Evolutionary conservation across 2,329 filamentous ascomycete genomes (phyloP), one percentile per base, ranked within the genome.

Genomic region (Endothia cerciana): DNA sequence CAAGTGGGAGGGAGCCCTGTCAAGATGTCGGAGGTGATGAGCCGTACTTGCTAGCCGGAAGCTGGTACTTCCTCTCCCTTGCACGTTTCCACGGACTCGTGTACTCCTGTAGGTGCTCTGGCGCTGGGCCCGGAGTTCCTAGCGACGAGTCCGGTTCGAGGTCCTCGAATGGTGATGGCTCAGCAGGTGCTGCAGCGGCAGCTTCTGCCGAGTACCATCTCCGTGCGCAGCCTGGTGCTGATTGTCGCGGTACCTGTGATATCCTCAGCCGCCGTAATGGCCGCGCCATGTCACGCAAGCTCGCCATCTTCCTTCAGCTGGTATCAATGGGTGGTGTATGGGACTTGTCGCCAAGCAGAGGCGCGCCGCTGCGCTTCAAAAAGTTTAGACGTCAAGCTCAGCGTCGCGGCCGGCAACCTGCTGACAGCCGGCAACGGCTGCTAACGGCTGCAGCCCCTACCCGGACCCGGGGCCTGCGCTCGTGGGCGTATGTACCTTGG

Each of bases 61-160:
- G 75, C 68, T 77, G 72, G 69, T 72, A 72, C 62, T 77, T 74
- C 70, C 79, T 76, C 61, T 77, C 70, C 3, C 67, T 69, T 22
- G 72, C 69, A 11, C 77, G 77, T 66, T 78, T 77, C 63, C 76
- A 75, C 45, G 76, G 76, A 67, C 78, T 73, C 72, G 82, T 83
- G n/a, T 74, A 70, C 63, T 80, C 70, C 68, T 82, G 74, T 30
- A 79, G 72, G 17, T 75, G 70, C 55, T 74, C 74, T 38, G 76
- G 73, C 45, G 79, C 77, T 17, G 81, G 79, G 17, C 75, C 70
- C 28, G 83, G 80, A 22, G 78, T 76, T 43, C 72, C 71, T 70
- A 87, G 79, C 40, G 83, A 81, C 61, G 85, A 85, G 41, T 81
- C 78, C 47, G 75, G 69, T 71, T 87, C 85, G 67, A 87, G 78